Conservation (phyloP, 495 filamentous ascomycete genomes). For the Penicillium ucsense region DNA sequence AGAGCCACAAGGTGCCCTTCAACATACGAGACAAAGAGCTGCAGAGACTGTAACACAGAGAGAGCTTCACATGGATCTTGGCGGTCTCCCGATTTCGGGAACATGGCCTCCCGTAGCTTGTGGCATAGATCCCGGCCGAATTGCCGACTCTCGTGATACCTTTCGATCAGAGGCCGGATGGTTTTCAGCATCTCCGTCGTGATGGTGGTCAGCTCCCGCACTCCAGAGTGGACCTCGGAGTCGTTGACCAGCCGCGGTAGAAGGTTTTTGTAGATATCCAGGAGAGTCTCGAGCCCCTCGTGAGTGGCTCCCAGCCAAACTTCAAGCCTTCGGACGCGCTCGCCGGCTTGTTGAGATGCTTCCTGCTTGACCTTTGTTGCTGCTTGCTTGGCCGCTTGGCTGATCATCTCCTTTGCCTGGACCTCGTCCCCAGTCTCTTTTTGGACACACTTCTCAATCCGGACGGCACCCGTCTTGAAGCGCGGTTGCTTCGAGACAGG, state of each 20-base stretch:
- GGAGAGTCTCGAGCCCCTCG: background rate
- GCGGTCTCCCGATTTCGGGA: background rate
- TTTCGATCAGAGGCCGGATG: background rate
- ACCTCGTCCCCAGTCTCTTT: background rate
- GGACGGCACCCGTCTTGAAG: background rate
- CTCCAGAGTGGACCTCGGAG: background rate
- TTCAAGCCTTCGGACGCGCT: background rate
- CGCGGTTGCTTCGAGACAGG: background rate
- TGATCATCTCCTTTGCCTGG: background rate
- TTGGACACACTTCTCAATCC: background rate
- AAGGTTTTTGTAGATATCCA: background rate
- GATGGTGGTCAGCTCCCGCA: background rate
- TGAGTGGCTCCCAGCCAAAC: background rate
- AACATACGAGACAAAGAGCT: background rate
- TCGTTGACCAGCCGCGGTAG: background rate
- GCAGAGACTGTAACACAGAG: background rate
- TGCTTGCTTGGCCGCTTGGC: background rate
- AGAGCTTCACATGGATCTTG: background rate
- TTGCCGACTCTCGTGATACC: background rate
- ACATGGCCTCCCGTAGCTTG: background rate
- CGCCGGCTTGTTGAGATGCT: background rate
- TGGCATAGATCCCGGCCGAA: background rate
- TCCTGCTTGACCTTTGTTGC: background rate
- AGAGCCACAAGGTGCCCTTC: background rate
- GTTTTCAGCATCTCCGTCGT: background rate